These are phyloP conservation scores for Globisporangium echinulatum DNA, from an alignment of 352 stramenopile genomes.

Conservation along the genomic window DNA sequence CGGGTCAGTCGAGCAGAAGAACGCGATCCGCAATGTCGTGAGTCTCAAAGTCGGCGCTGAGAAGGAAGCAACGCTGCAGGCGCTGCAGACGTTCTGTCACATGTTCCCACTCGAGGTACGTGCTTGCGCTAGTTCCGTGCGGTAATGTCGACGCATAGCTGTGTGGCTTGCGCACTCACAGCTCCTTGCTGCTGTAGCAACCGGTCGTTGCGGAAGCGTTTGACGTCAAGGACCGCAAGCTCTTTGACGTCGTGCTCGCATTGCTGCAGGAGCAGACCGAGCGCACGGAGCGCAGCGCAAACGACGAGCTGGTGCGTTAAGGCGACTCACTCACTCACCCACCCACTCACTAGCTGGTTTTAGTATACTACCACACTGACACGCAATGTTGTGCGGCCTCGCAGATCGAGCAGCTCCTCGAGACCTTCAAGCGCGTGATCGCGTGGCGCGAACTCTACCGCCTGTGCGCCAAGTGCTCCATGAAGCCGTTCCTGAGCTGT, in stretches of 20 bases:
- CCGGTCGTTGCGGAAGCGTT: conserved; percentile 22
- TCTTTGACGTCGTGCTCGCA: conserved; percentile 70
- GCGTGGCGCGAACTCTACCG: conserved; percentile 77
- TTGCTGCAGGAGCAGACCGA: conserved; percentile 63
- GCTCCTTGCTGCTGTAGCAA: not conserved
- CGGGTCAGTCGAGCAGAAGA: conserved; percentile 76
- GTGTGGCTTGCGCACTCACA: too few relatives aligned
- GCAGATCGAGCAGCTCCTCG: conserved; percentile 60
- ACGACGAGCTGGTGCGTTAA: conserved; percentile 39
- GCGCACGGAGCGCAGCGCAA: conserved; percentile 38
- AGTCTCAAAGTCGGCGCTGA: conserved; percentile 42
- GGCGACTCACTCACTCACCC: not conserved
- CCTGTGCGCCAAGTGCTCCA: conserved; percentile 71
- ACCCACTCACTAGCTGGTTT: too few relatives aligned
- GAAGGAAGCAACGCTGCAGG: conserved; percentile 35
- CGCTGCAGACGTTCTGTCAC: conserved; percentile 63
- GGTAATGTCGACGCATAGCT: too few relatives aligned
- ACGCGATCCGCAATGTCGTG: conserved; percentile 68
- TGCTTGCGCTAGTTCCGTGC: too few relatives aligned
- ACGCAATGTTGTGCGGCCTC: too few relatives aligned
- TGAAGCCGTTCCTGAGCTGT: conserved; percentile 78
- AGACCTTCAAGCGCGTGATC: conserved; percentile 69
- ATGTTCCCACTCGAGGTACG: conserved; percentile 66
- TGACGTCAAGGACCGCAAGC: conserved; percentile 70
- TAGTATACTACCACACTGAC: too few relatives aligned